Base-by-base conservation (phyloP, 2,329 filamentous ascomycete genomes). In the Diaporthe australafricana region DNA sequence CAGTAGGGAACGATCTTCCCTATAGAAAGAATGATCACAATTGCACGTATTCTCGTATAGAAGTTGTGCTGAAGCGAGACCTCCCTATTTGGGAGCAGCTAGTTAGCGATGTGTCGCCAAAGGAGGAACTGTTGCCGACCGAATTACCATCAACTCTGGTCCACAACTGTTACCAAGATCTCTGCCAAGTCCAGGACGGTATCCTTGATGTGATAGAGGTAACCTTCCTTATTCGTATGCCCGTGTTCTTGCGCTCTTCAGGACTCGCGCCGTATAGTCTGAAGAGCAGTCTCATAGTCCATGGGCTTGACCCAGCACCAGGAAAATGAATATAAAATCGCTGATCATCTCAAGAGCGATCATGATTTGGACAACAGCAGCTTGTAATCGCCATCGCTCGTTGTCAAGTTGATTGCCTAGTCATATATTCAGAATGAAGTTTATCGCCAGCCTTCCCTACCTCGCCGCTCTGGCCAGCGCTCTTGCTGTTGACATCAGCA, bases 341-440 rank as follows among this genome's bases (percentile, higher is more conserved):
- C 25, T 47, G 25, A n/a, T 16, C 8, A 14, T 47, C 14, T 38
- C 52, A 16, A 45, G 22, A 45, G 17, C 5, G 5, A 6, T 14
- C 47, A 47, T 2, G n/a, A 6, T 5, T 47, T 55, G 2, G 20
- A n/a, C n/a, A n/a, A 66, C 7, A 70, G 55, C 16, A 60, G 14
- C 9, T n/a, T 5, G 60, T 48, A 27, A 22, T 68, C 35, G 7
- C 20, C 16, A 30, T 12, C 22, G 5, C 25, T 56, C 22, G 8
- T 27, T 30, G 38, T 30, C 48, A 53, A 38, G 32, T 32, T 56
- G 2, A 3, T 35, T 20, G 2, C 17, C 50, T 22, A 7, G 35
- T 45, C 47, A n/a, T 25, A 32, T 14, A n/a, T 50, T 47, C 74
- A 82, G 74, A 56, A 85, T 84, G 83, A 84, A 83, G 80, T 80